A percentile compares a stretch with the other conserved stretches of the same genome.
Conservation (phyloP, 169 alveolate species). For the Eimeria acervulina region DNA sequence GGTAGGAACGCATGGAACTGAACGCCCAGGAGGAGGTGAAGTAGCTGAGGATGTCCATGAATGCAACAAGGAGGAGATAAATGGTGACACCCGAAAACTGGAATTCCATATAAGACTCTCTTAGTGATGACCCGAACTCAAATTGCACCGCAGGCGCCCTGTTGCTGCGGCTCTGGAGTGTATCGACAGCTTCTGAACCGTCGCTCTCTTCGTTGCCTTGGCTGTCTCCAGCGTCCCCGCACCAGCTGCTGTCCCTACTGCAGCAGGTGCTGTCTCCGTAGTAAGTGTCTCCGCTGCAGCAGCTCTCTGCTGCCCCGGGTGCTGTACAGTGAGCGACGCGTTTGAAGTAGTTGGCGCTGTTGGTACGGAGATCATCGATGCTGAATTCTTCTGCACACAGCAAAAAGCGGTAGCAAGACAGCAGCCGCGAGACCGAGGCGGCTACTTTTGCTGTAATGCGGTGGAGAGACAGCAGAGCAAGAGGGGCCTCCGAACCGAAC, state of each 20-base stretch:
- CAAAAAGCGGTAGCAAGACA: conserved; percentile 64
- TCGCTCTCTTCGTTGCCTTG: neutral
- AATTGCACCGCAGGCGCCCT: conserved; percentile 46
- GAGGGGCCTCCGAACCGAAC: conserved; percentile 67
- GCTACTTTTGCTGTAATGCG: conserved; percentile 71
- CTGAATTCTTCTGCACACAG: conserved; percentile 77
- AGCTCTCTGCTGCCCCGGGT: neutral
- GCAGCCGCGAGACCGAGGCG: conserved; percentile 82
- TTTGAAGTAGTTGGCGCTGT: conserved; percentile 76
- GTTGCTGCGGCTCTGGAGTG: neutral
- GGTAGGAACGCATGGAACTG: conserved; percentile 82
- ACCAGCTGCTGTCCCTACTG: too few species aligned
- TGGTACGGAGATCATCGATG: conserved; percentile 85
- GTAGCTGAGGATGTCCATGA: conserved; percentile 85
- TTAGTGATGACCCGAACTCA: conserved; percentile 76
- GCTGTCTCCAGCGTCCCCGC: neutral
- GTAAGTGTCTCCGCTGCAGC: neutral
- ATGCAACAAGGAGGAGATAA: conserved; percentile 83
- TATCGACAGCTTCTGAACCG: neutral
- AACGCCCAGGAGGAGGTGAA: conserved; percentile 77
- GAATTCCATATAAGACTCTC: conserved; percentile 81
- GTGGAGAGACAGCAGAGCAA: conserved; percentile 70
- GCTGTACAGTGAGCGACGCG: conserved; percentile 82
- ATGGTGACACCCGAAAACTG: conserved; percentile 85
- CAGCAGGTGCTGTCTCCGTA: too few species aligned